Base-by-base conservation (phyloP, 495 filamentous ascomycete species). In the Aspergillus sparsus region DNA sequence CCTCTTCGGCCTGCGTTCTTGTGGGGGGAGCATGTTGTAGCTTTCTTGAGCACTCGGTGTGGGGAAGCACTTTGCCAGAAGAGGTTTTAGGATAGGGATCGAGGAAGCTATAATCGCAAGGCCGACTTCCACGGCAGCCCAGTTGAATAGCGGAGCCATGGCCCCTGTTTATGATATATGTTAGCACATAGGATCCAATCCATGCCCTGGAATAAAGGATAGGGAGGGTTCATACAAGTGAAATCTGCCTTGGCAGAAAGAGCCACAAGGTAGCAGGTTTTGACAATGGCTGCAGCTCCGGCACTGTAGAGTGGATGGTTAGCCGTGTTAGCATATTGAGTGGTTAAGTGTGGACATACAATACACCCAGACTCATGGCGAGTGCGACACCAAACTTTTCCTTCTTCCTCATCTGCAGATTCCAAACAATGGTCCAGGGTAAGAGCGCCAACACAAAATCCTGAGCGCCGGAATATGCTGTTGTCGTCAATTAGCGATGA, bases 341-440 rank as follows among this genome's bases (percentile, higher is more conserved):
- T 27, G 39, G 42, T 7, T n/a, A 35, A 7, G 42, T 18, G 21
- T 5, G 10, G 7, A 49, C 68, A 51, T 57, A 66, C 68, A 66
- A 65, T 11, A 68, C 32, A 47, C 68, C 68, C 57, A 71, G 45
- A 21, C 66, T 68, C 68, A 71, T 71, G 2, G 68, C 68, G 11
- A 68, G 16, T 1, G 66, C 63, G 18, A 71, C 62, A 11, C 63
- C 68, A 11, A 63, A 45, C 37, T 68, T 68, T 49, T 68, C 68
- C 6, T 62, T 62, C 27, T 54, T 62, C 37, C 59, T 61, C 68
- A 70, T 70, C 57, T 70, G 63, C 6, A 70, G 57, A 2, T 65
- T 62, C 68, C 68, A 70, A 3, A 70, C 15, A 7, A 70, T 49
- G 6, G 51, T 46, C 65, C 68, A 70, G 2, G 68, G 68, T 5